A percentile compares a stretch with the other conserved stretches of the same genome.
Evolutionary conservation across 2,329 filamentous ascomycete genomes (phyloP).

Genomic region (Dactylellina drechsleri): DNA sequence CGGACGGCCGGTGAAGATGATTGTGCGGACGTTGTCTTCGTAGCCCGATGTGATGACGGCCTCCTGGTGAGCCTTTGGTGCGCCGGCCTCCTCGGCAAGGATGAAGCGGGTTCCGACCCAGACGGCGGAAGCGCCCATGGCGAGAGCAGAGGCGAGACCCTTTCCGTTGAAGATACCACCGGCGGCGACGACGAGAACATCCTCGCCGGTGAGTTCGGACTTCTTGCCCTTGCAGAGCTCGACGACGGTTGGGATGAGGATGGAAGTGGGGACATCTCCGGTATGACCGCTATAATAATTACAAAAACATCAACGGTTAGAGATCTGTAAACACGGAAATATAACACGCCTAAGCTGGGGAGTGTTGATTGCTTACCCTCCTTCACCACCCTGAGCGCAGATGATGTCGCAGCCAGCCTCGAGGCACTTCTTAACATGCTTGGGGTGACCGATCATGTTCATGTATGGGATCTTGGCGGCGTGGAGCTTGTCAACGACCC

Average conservation of each 20-base stretch:
- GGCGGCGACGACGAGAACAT: slow-evolving; percentile 90
- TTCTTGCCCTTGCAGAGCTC: slow-evolving; percentile 81
- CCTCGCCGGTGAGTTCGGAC: slow-evolving; percentile 84
- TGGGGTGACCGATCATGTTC: slow-evolving; percentile 99
- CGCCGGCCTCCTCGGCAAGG: slow-evolving; percentile 91
- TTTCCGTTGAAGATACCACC: slow-evolving; percentile 95
- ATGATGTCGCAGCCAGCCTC: slow-evolving; percentile 94
- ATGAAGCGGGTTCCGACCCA: slow-evolving; percentile 99
- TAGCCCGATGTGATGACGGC: slow-evolving; percentile 89
- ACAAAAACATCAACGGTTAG: too few species aligned
- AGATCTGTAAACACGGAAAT: background rate
- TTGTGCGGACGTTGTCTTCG: slow-evolving; percentile 94
- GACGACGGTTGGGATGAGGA: slow-evolving; percentile 92
- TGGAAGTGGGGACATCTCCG: slow-evolving; percentile 87
- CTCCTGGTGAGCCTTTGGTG: slow-evolving; percentile 92
- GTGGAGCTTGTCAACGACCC: slow-evolving; percentile 90
- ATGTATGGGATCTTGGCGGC: slow-evolving; percentile 89
- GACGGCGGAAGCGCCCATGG: slow-evolving; percentile 90
- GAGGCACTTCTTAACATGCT: slow-evolving; percentile 97
- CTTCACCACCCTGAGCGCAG: slow-evolving; percentile 97
- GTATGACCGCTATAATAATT: slow-evolving; percentile 74
- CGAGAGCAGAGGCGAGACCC: slow-evolving; percentile 86
- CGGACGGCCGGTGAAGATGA: slow-evolving; percentile 98
- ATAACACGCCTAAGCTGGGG: background rate
- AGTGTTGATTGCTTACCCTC: slow-evolving; percentile 67